Evolutionary conservation across 2,329 filamentous ascomycete genomes (phyloP).

Genomic region (Diaporthe batatas): DNA sequence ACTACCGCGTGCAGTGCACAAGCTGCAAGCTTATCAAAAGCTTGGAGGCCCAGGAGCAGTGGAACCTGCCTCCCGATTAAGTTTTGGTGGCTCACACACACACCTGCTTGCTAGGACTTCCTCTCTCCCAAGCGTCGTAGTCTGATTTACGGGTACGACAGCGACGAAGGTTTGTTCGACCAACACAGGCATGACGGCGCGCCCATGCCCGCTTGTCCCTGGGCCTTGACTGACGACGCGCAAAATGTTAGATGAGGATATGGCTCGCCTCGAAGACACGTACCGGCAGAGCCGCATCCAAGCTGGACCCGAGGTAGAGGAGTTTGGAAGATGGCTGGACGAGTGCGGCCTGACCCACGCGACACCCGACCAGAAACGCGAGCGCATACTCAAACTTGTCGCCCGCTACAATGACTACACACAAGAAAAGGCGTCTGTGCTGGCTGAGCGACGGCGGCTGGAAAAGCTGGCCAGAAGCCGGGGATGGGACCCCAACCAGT

Average conservation of each 20-base stretch:
- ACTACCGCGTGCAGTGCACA: slow-evolving; percentile 24
- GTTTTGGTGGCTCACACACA: slow-evolving; percentile 31
- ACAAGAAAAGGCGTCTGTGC: slow-evolving; percentile 56
- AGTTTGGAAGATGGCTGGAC: slow-evolving; percentile 87
- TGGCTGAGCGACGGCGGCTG: slow-evolving; percentile 58
- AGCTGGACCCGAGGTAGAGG: slow-evolving; percentile 85
- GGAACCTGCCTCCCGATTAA: slow-evolving; percentile 26
- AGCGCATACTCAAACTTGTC: slow-evolving; percentile 77
- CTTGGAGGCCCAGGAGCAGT: slow-evolving; percentile 25
- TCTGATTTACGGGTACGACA: slow-evolving; percentile 42
- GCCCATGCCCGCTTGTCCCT: background rate
- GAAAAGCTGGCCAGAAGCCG: slow-evolving; percentile 49
- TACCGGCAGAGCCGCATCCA: slow-evolving; percentile 60
- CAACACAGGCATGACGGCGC: background rate
- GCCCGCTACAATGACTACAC: slow-evolving; percentile 74
- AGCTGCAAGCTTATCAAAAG: slow-evolving; percentile 37
- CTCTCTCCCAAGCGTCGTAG: slow-evolving; percentile 41
- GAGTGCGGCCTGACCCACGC: slow-evolving; percentile 72
- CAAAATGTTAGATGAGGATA: slow-evolving; percentile 44
- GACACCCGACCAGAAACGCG: slow-evolving; percentile 67
- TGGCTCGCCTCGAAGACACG: slow-evolving; percentile 51
- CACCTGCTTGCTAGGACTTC: slow-evolving; percentile 34
- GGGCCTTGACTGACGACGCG: slow-evolving; percentile 6
- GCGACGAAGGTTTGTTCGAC: slow-evolving; percentile 42
- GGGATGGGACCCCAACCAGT: slow-evolving; percentile 49